phyloP scores from a whole-genome alignment of 176 grass and related monocot genomes.

The Paspalum vaginatum region DNA sequence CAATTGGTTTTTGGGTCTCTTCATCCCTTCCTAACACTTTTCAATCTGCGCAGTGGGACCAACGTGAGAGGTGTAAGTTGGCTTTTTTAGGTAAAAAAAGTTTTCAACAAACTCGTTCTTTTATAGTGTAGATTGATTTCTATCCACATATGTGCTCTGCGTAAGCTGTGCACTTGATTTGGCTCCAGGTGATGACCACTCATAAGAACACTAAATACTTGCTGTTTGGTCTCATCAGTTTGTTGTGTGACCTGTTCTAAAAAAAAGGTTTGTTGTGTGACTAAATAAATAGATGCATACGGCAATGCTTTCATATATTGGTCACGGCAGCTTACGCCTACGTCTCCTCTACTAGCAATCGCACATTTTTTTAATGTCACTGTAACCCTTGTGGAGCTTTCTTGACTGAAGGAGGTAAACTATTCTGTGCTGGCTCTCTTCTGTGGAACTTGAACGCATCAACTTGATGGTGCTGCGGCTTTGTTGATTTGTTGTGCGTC shows the following conservation, averaged over 20 bases:
- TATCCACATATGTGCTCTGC: neutral
- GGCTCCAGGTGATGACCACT: neutral
- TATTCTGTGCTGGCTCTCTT: neutral
- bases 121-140: no score
- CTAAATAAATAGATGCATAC: neutral
- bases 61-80: no score
- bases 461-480: neutral
- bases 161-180: conserved; percentile 4
- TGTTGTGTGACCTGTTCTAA: neutral
- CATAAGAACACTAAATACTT: neutral
- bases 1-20: no score
- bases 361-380: no score
- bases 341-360: no score
- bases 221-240: neutral
- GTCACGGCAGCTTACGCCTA: neutral
- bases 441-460: neutral
- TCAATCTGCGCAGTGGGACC: no score
- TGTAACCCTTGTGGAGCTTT: neutral
- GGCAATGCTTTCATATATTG: neutral
- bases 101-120: no score
- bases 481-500: no score
- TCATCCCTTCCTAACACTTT: no score
- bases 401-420: neutral
- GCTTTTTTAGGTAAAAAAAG: no score
- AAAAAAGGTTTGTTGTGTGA: no score